phyloP scores from a whole-genome alignment of 1,284 basidiomycete genomes.

The Bjerkandera adusta region DNA sequence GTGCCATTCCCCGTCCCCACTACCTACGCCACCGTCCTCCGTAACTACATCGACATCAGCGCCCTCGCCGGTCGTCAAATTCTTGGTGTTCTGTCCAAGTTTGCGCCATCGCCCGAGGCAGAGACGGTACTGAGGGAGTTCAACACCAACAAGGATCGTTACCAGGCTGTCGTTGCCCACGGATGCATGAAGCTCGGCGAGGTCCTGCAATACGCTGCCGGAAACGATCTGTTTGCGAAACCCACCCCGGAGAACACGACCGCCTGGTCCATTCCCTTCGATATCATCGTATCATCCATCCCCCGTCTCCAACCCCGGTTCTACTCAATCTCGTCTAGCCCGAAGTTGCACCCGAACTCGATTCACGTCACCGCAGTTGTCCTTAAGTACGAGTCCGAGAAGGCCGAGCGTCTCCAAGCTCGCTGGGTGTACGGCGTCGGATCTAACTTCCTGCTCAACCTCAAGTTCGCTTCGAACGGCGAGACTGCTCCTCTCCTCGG shows the following conservation, averaged over 20 bases:
- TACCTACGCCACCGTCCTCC: slow-evolving; percentile 91
- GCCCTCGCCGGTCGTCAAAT: slow-evolving; percentile 93
- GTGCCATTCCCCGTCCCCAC: slow-evolving; percentile 98
- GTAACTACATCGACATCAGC: slow-evolving; percentile 97
- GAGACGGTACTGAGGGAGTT: slow-evolving; percentile 74
- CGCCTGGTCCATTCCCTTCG: slow-evolving; percentile 93
- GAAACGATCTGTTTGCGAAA: slow-evolving; percentile 60
- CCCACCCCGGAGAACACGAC: slow-evolving; percentile 74
- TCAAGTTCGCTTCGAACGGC: slow-evolving; percentile 76
- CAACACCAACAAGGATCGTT: slow-evolving; percentile 87
- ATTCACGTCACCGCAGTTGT: slow-evolving; percentile 97
- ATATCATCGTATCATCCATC: slow-evolving; percentile 91
- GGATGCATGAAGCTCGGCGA: slow-evolving; percentile 91
- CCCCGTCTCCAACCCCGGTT: slow-evolving; percentile 94
- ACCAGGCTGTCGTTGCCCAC: slow-evolving; percentile 70
- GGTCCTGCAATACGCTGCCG: slow-evolving; percentile 85
- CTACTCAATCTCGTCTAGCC: slow-evolving; percentile 98
- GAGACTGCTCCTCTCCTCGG: slow-evolving; percentile 46
- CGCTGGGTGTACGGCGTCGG: slow-evolving; percentile 84
- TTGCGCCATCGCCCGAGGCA: slow-evolving; percentile 81
- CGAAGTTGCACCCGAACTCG: slow-evolving; percentile 84
- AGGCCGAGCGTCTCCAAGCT: slow-evolving; percentile 46
- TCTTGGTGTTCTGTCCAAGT: slow-evolving; percentile 84
- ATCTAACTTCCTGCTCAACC: slow-evolving; percentile 90
- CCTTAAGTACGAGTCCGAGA: slow-evolving; percentile 80